These are phyloP conservation scores for Xylaria sp. DNA, from an alignment of 2,329 filamentous ascomycete genomes.

Conservation along the genomic window DNA sequence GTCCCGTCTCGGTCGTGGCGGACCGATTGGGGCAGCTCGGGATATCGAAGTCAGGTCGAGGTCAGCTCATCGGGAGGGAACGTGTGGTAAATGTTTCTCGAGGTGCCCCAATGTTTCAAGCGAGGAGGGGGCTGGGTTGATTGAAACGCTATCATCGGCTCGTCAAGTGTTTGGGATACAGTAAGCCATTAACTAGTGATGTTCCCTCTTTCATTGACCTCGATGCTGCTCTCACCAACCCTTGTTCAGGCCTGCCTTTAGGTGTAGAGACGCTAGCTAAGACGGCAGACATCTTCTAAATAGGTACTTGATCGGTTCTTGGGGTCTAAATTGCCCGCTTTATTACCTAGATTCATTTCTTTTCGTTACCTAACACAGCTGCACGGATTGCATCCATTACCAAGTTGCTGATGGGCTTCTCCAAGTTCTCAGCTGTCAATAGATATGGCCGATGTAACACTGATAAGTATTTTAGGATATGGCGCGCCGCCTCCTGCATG, in stretches of 20 bases:
- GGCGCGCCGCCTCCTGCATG: conserved; percentile 26
- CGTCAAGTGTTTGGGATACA: conserved; percentile 20
- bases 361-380: neutral
- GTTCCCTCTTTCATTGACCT: neutral
- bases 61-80: conserved; percentile 19
- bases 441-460: conserved; percentile 32
- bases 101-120: conserved; percentile 24
- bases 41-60: conserved; percentile 4
- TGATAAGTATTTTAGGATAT: conserved; percentile 30
- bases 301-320: neutral
- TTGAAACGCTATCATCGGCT: conserved; percentile 20
- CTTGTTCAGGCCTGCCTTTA: neutral
- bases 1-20: conserved; percentile 22
- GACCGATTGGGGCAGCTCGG: conserved; percentile 22
- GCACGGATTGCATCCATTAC: neutral
- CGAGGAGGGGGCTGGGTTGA: conserved; percentile 14
- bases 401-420: neutral
- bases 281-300: neutral
- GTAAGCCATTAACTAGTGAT: conserved; percentile 26
- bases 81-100: conserved; percentile 23
- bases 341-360: neutral
- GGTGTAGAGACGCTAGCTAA: neutral
- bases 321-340: neutral
- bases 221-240: neutral
- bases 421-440: conserved; percentile 30